Conservation (phyloP, 768 basidiomycete species). For the Lactarius akahatsu region DNA sequence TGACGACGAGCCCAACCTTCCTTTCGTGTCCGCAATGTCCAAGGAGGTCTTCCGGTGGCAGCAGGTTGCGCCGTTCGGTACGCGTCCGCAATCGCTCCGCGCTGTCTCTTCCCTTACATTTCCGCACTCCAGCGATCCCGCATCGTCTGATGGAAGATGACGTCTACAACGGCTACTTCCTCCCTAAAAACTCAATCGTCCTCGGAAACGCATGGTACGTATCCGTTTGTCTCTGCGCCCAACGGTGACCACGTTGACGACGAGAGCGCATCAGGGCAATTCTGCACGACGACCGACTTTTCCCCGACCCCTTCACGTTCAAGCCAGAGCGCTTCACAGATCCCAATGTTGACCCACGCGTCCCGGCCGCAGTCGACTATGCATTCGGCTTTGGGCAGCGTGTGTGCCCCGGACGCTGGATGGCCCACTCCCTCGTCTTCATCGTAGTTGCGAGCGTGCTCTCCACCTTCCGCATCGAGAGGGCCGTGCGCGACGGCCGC, state of each 20-base stretch:
- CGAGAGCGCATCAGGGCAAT: slow-evolving; percentile 14
- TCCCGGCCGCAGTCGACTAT: slow-evolving; percentile 23
- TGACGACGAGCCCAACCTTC: slow-evolving; percentile 30
- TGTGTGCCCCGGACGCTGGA: slow-evolving; percentile 31
- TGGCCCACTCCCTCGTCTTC: slow-evolving; percentile 28
- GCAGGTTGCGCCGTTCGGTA: slow-evolving; percentile 30
- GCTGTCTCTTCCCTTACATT: background rate
- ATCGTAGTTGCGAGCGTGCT: slow-evolving; percentile 29
- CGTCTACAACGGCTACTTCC: slow-evolving; percentile 33
- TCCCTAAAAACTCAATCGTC: slow-evolving; percentile 29
- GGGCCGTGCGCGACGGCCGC: slow-evolving; percentile 25
- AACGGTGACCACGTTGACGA: background rate
- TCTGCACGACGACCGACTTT: slow-evolving; percentile 34
- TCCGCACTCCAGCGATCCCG: slow-evolving; percentile 25
- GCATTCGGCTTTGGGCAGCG: slow-evolving; percentile 32
- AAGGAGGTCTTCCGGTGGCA: slow-evolving; percentile 34
- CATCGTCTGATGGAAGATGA: slow-evolving; percentile 31
- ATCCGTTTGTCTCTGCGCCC: background rate
- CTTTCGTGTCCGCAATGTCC: slow-evolving; percentile 31
- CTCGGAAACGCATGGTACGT: slow-evolving; percentile 29
- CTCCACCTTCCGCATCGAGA: slow-evolving; percentile 26
- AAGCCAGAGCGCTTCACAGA: slow-evolving; percentile 35
- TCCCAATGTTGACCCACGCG: slow-evolving; percentile 20
- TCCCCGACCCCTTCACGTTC: slow-evolving; percentile 35
- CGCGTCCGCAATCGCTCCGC: background rate